A percentile compares a stretch with the other conserved stretches of the same genome.
phyloP scores from a whole-genome alignment of 257 asterid genomes.

The Solanum medicagineum region DNA sequence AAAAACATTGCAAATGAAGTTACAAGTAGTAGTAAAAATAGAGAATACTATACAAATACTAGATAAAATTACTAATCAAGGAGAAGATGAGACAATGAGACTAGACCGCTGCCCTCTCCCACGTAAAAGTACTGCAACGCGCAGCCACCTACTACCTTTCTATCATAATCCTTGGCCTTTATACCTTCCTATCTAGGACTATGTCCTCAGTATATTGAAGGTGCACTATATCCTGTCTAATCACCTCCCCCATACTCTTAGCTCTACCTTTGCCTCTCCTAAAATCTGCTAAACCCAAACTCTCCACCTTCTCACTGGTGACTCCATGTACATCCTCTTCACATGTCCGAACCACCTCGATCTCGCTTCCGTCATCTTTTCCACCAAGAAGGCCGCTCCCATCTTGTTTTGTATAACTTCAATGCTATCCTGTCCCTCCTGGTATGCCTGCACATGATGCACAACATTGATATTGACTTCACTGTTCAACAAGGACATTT shows the following conservation, averaged over 20 bases:
- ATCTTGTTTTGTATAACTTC: neutral
- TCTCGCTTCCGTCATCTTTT: neutral
- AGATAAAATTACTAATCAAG: neutral
- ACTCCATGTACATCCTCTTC: neutral
- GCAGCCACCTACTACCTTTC: neutral
- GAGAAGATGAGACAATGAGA: neutral
- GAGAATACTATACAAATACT: neutral
- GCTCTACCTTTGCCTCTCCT: neutral
- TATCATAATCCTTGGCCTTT: neutral
- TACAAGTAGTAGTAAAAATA: neutral
- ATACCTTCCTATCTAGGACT: neutral
- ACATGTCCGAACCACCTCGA: neutral
- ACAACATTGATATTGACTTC: neutral
- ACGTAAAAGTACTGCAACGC: neutral
- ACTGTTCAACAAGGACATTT: neutral
- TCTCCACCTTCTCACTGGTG: neutral
- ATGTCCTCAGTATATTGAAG: neutral
- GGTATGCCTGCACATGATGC: neutral
- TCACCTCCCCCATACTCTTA: neutral
- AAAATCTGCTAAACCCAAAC: neutral
- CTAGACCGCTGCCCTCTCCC: neutral
- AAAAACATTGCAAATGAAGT: neutral
- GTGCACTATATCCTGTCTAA: neutral
- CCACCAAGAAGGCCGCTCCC: neutral
- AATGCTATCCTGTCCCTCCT: neutral